Evolutionary conservation across 1,139 yeast genomes (phyloP), one percentile per base, ranked within the genome.

Genomic region (Yamadazyma triangularis): DNA sequence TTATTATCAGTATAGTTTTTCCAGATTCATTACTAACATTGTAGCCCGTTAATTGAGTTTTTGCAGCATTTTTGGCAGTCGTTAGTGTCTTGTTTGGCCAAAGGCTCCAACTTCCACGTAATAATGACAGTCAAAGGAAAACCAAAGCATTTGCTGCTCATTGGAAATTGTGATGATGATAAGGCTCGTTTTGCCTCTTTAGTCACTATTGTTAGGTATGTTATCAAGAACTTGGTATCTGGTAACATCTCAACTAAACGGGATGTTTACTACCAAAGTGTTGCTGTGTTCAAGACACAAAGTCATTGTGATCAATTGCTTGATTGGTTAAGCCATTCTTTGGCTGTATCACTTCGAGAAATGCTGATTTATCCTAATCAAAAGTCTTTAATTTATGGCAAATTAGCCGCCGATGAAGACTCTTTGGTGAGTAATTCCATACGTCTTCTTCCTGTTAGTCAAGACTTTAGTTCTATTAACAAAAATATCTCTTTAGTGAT

Each of bases 181-280:
- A 10, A 22, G 14, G 10, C 22, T 32, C n/a, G n/a, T n/a, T n/a
- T 33, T 19, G 26, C 32, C 11, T 20, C 28, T 14, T 5, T 33
- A 8, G 8, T 37, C 6, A 14, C 16, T 5, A 9, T 34, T 3
- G 12, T 36, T 3, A 26, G 28, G 10, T 13, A 25, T 13, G 13
- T 39, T 5, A 26, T 32, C 10, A 20, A 26, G 4, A 38, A 39
- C 22, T 15, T 40, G 14, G 39, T 33, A 10, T 28, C 31, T 3
- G 27, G 36, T 3, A 45, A 45, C 10, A 38, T 44, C 2, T 63
- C 72, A 1, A 79, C 89, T 0, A 66, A 69, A 35, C 56, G 94
- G 38, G 89, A 83, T 43, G 39, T 84, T 0, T 84, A 64, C 53
- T 84, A 84, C 50, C 70, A 69, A 35, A 82, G 82, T 46, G 85